These are phyloP conservation scores for Golovinomyces cichoracearum DNA, from an alignment of 2,329 filamentous ascomycete genomes.

Conservation along the genomic window DNA sequence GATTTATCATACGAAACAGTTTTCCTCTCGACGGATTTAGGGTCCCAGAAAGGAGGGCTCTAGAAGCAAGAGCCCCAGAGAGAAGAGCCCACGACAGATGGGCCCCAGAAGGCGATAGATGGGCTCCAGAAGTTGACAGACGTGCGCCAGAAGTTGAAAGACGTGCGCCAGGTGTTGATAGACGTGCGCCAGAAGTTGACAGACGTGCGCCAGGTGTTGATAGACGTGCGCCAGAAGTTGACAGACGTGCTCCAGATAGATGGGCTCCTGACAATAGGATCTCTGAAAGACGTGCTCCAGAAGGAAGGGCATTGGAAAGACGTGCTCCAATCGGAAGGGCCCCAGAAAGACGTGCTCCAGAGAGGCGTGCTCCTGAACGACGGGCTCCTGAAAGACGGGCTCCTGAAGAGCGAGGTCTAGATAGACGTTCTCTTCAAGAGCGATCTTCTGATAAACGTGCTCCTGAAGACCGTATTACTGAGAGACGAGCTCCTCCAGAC, in stretches of 20 bases:
- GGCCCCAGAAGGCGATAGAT: background rate
- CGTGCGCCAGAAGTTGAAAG: background rate
- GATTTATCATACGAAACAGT: background rate
- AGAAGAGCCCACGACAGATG: background rate
- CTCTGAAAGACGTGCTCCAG: background rate
- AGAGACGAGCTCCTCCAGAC: background rate
- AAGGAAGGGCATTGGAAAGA: background rate
- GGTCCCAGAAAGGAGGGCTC: background rate
- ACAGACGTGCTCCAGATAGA: background rate
- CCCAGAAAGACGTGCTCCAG: background rate
- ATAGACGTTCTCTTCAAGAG: background rate
- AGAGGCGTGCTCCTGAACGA: background rate
- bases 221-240: background rate
- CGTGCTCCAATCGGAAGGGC: background rate
- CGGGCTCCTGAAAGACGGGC: background rate
- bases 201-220: no score
- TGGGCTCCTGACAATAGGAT: background rate
- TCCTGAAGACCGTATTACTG: background rate
- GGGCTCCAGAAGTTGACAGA: background rate
- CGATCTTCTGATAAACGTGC: background rate
- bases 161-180: background rate
- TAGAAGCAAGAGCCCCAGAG: background rate
- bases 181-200: background rate
- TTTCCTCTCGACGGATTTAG: background rate
- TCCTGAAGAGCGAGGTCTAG: background rate